Base-by-base conservation (phyloP, 1,284 basidiomycete genomes). In the Ustilago curta region DNA sequence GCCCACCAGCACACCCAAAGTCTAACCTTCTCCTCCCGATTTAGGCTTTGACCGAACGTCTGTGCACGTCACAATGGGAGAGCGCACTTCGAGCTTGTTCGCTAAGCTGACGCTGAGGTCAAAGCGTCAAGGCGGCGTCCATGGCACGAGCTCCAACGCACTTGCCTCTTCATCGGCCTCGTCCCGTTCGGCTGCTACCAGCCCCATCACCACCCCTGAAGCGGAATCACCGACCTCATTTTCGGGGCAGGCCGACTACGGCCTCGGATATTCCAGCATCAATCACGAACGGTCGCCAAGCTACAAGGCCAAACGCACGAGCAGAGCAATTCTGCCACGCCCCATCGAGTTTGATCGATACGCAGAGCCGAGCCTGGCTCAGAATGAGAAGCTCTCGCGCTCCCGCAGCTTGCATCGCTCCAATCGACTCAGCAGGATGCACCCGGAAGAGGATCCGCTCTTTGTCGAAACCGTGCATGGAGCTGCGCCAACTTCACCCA, bases 241-340 rank as follows among this genome's bases (percentile, higher is more conserved):
- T 29, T 61, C 56, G 9, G 56, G 64, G 23, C 52, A 49, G 18
- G 44, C 47, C 23, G 64, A 68, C 37, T 72, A 59, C 27, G 70
- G 70, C 4, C 66, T 65, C 19, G 70, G 70, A 51, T 73, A 73
- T 21, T 74, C 71, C 21, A 74, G 67, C 57, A 70, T 74, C 59
- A 63, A 73, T 35, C 57, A 76, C 27, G 53, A 51, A 23, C 52
- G 40, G 43, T 59, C 63, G 23, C 19, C 54, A 4, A 56, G 9
- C 16, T 66, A 54, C 29, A 43, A 31, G 8, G 56, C 39, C 31
- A 72, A 59, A 42, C 63, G 59, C 31, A 49, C 40, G 12, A 66
- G 62, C 52, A 45, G 19, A 19, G 27, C 42, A 6, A 25, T 40
- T 2, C 14, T 31, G 8, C 23, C 62, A 9, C 56, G 23, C 19